Conservation (phyloP, 2,329 filamentous ascomycete species). For the Nothophoma quercina region DNA sequence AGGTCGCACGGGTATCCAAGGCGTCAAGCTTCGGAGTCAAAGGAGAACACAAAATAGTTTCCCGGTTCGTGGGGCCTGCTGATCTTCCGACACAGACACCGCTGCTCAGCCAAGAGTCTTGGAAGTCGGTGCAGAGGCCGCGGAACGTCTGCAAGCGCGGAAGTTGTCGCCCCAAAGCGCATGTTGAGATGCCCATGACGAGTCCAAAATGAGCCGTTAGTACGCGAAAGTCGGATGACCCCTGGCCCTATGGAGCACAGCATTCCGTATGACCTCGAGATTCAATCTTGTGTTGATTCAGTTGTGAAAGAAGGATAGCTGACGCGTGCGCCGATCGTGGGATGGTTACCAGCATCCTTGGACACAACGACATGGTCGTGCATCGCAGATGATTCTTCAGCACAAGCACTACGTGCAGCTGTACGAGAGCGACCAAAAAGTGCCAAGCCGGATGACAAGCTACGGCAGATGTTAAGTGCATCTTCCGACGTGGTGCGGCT, state of each 20-base stretch:
- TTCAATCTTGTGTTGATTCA: background rate
- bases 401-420: slow-evolving; percentile 12
- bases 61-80: slow-evolving; percentile 10
- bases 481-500: slow-evolving; percentile 20
- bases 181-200: slow-evolving; percentile 9
- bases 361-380: background rate
- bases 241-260: background rate
- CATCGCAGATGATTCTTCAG: slow-evolving; percentile 12
- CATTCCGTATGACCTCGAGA: background rate
- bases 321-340: background rate
- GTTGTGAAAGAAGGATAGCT: background rate
- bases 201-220: slow-evolving; percentile 15
- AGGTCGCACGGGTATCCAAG: slow-evolving; percentile 11
- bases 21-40: background rate
- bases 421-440: background rate
- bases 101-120: slow-evolving; percentile 14
- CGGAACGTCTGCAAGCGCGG: slow-evolving; percentile 12
- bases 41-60: slow-evolving; percentile 6
- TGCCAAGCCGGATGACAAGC: slow-evolving; percentile 18
- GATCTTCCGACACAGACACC: slow-evolving; percentile 8
- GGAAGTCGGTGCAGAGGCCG: slow-evolving; percentile 5
- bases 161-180: slow-evolving; percentile 9
- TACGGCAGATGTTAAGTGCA: slow-evolving; percentile 13
- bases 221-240: slow-evolving; percentile 7
- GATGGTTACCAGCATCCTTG: background rate